phyloP scores from a whole-genome alignment of 495 filamentous ascomycete species.

The Neohortaea acidophila region DNA sequence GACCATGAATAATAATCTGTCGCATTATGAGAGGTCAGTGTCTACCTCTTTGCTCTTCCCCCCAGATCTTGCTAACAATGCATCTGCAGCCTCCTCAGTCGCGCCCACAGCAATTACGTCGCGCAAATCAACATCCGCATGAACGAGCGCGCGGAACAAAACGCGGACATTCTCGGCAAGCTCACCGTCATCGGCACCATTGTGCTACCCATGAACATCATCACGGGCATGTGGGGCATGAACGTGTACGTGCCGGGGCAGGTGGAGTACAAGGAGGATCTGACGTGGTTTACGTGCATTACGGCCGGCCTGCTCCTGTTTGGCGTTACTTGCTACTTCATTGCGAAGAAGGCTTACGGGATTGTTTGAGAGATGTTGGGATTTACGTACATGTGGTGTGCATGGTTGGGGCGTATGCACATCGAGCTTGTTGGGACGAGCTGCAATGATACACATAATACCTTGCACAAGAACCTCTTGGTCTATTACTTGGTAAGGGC shows the following conservation, averaged over 20 bases:
- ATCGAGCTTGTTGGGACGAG: no score
- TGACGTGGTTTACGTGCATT: conserved; percentile 57
- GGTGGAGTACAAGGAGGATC: conserved; percentile 40
- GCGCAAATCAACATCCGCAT: conserved; percentile 89
- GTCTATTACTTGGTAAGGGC: not conserved
- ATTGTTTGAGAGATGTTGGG: conserved; percentile 34
- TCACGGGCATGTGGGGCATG: conserved; percentile 98
- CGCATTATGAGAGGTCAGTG: conserved; percentile 85
- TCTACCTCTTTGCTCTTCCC: not conserved
- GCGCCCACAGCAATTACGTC: conserved; percentile 91
- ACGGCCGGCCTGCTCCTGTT: conserved; percentile 62
- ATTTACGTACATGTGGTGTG: no score
- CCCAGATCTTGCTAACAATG: not conserved
- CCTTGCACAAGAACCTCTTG: no score
- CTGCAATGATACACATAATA: no score
- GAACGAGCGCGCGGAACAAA: conserved; percentile 95
- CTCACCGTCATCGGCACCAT: conserved; percentile 93
- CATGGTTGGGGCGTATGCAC: not conserved
- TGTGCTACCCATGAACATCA: conserved; percentile 94
- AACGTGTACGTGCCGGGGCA: conserved; percentile 85
- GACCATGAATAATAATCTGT: conserved; percentile 90
- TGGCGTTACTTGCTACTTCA: conserved; percentile 57
- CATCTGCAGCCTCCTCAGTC: conserved; percentile 56
- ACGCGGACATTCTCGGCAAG: conserved; percentile 83
- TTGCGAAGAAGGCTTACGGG: conserved; percentile 66